Evolutionary conservation across 2,329 filamentous ascomycete species (phyloP).

Genomic region (Knoxdaviesia capensis): DNA sequence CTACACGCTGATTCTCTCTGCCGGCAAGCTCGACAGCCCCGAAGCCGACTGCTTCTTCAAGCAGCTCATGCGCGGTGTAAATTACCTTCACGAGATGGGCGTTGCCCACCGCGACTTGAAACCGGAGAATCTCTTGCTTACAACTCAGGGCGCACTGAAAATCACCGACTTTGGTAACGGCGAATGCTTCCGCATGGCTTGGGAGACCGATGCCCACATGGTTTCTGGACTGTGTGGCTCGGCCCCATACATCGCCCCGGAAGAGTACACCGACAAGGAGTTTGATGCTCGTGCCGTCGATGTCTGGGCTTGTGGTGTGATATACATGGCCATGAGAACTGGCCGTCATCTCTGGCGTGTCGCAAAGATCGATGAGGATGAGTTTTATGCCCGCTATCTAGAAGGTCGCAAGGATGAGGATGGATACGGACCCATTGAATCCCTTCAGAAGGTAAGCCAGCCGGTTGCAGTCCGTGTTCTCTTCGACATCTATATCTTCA

Average conservation of each 20-base stretch:
- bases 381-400: constrained; percentile 89
- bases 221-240: constrained; percentile 91
- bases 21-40: constrained; percentile 73
- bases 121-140: constrained; percentile 87
- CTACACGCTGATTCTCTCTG: constrained; percentile 79
- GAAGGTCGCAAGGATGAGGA: constrained; percentile 85
- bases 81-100: constrained; percentile 99
- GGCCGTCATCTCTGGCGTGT: constrained; percentile 90
- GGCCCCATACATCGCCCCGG: constrained; percentile 90
- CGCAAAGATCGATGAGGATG: constrained; percentile 92
- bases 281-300: constrained; percentile 97
- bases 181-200: constrained; percentile 98
- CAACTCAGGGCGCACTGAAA: constrained; percentile 79
- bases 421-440: constrained; percentile 92
- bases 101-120: constrained; percentile 94
- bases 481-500: neutral
- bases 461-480: neutral
- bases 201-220: constrained; percentile 97
- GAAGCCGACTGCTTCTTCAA: constrained; percentile 99
- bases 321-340: constrained; percentile 99
- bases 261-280: constrained; percentile 88
- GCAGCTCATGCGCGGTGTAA: constrained; percentile 95
- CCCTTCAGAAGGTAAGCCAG: constrained; percentile 73
- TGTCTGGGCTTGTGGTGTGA: constrained; percentile 94
- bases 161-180: constrained; percentile 98